These are phyloP conservation scores for Rhododendron kiyosumense DNA, from an alignment of 148 eudicot species.

Conservation along the genomic window DNA sequence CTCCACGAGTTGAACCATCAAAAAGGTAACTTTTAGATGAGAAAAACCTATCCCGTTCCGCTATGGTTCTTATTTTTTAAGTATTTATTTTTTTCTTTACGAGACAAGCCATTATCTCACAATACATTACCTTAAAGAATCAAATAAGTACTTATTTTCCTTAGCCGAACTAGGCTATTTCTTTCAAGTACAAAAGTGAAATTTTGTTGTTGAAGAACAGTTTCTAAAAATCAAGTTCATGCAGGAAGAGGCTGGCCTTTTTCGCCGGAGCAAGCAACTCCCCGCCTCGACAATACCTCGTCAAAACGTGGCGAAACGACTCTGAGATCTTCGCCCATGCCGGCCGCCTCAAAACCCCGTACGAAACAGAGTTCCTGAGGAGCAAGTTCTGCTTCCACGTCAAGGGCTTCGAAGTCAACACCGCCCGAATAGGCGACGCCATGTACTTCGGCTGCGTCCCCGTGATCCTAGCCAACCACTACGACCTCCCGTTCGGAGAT, in stretches of 20 bases:
- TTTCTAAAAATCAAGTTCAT: neutral
- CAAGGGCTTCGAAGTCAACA: conserved; percentile 93
- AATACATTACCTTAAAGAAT: too few relatives aligned
- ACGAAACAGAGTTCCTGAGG: conserved; percentile 52
- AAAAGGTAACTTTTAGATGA: conserved; percentile 39
- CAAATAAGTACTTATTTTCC: too few relatives aligned
- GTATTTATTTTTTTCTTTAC: too few relatives aligned
- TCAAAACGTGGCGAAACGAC: conserved; percentile 57
- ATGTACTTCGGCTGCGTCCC: conserved; percentile 90
- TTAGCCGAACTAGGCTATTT: too few relatives aligned
- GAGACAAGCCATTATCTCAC: too few relatives aligned
- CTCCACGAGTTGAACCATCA: conserved; percentile 32
- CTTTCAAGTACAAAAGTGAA: neutral
- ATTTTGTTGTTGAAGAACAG: neutral
- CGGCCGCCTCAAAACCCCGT: conserved; percentile 59
- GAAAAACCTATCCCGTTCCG: neutral
- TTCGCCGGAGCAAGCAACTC: conserved; percentile 84
- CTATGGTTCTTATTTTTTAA: too few relatives aligned
- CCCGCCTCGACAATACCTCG: conserved; percentile 42
- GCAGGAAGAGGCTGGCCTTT: conserved; percentile 77
- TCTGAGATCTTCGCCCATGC: conserved; percentile 44
- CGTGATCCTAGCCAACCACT: conserved; percentile 74
- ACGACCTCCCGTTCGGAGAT: conserved; percentile 83
- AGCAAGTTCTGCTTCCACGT: conserved; percentile 87
- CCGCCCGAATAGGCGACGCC: conserved; percentile 82